phyloP scores from a whole-genome alignment of 139 green algal genomes.

The Mychonastes homosphaera region DNA sequence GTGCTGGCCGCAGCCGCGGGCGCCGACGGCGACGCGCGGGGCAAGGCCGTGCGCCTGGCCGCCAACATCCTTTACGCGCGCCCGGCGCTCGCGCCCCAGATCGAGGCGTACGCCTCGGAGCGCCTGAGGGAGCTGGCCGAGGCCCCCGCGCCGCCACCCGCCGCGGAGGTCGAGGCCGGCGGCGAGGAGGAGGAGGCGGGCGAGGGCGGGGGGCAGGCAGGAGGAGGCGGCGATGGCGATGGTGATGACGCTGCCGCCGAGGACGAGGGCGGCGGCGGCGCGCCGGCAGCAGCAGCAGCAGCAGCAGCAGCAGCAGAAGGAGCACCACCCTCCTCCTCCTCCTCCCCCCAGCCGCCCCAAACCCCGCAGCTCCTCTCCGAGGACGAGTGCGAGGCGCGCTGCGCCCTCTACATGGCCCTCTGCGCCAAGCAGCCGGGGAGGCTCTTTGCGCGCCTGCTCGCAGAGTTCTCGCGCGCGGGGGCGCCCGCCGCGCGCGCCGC shows the following conservation, averaged over 20 bases:
- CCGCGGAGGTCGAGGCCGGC: not conserved
- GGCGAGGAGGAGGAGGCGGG: not conserved
- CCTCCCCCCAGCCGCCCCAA: no score
- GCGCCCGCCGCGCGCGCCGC: slow-evolving; percentile 7
- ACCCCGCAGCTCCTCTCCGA: slow-evolving; percentile 15
- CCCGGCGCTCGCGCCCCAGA: slow-evolving; percentile 19
- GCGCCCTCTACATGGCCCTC: slow-evolving; percentile 53
- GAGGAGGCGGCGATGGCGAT: not conserved
- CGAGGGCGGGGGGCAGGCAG: not conserved
- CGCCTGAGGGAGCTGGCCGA: slow-evolving; percentile 22
- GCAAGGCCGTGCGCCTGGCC: slow-evolving; percentile 44
- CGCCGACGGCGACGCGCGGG: not conserved
- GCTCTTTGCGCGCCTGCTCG: not conserved
- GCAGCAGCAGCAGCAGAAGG: not conserved
- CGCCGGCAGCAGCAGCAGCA: not conserved
- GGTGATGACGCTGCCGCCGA: not conserved
- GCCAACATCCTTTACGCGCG: slow-evolving; percentile 45
- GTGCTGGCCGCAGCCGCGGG: slow-evolving; percentile 31
- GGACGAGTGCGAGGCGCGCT: slow-evolving; percentile 24
- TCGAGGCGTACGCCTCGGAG: slow-evolving; percentile 32
- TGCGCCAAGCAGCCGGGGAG: slow-evolving; percentile 40
- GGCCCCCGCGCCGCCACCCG: not conserved
- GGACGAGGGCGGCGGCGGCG: not conserved
- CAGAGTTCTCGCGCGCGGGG: not conserved
- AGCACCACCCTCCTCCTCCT: no score